These are phyloP conservation scores for Selenicereus undatus DNA, from an alignment of 148 eudicot species.

Conservation along the genomic window DNA sequence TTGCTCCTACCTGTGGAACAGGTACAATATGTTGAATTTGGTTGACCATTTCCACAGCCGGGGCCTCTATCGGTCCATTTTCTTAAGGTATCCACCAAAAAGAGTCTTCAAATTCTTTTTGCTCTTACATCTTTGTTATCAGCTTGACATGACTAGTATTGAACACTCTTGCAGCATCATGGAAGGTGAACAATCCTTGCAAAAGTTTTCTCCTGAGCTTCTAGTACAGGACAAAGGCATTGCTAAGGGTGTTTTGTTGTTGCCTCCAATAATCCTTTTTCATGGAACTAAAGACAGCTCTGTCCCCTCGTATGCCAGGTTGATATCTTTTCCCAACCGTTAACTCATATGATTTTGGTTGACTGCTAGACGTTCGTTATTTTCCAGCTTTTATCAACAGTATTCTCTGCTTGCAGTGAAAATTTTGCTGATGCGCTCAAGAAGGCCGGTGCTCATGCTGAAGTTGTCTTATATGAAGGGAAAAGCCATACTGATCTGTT, in stretches of 20 bases:
- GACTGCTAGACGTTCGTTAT: background rate
- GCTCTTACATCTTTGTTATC: background rate
- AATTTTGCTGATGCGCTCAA: conserved; percentile 61
- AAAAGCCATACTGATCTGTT: conserved; percentile 86
- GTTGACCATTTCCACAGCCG: conserved; percentile 84
- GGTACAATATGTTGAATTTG: conserved; percentile 67
- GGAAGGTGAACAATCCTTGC: conserved; percentile 80
- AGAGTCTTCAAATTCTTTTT: background rate
- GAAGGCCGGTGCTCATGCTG: conserved; percentile 60
- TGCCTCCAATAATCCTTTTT: conserved; percentile 70
- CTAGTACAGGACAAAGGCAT: conserved; percentile 49
- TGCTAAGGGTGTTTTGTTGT: conserved; percentile 40
- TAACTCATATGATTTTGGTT: background rate
- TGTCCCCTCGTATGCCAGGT: conserved; percentile 82
- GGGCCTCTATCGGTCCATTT: conserved; percentile 82
- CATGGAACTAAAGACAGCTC: conserved; percentile 84
- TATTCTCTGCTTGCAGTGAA: conserved; percentile 41
- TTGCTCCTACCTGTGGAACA: conserved; percentile 24
- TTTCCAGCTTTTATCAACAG: background rate
- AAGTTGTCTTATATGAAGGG: conserved; percentile 61
- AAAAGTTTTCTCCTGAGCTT: conserved; percentile 70
- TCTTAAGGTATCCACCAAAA: conserved; percentile 54
- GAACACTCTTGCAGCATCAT: conserved; percentile 55
- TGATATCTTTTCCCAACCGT: conserved; percentile 13
- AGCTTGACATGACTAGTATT: conserved; percentile 9